Conservation (phyloP, 768 basidiomycete species). For the Leccinum sublutescens region DNA sequence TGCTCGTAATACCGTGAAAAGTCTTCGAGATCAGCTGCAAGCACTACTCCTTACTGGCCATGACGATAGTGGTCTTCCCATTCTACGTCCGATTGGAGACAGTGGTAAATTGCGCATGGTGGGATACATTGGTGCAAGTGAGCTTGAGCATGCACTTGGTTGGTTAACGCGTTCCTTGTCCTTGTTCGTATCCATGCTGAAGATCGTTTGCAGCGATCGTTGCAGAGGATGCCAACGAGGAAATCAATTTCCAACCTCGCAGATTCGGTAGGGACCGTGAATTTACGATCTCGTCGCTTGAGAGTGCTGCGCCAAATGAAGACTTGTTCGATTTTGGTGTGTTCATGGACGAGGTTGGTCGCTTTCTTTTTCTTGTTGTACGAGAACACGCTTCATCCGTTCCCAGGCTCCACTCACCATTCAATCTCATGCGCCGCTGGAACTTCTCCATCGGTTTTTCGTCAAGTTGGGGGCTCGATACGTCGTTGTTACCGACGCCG, state of each 20-base stretch:
- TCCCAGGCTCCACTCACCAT: constrained; percentile 83
- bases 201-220: constrained; percentile 53
- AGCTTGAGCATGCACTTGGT: constrained; percentile 93
- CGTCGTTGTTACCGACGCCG: constrained; percentile 77
- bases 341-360: constrained; percentile 83
- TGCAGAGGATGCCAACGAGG: constrained; percentile 67
- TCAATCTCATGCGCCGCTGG: constrained; percentile 80
- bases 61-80: constrained; percentile 85
- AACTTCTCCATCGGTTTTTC: constrained; percentile 92
- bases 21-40: constrained; percentile 68
- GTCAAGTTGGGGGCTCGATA: constrained; percentile 92
- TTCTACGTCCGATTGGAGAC: constrained; percentile 54
- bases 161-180: constrained; percentile 28
- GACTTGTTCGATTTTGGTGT: constrained; percentile 80
- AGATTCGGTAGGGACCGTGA: constrained; percentile 39
- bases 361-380: background rate
- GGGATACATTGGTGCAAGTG: constrained; percentile 89
- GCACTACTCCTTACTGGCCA: constrained; percentile 55
- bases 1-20: constrained; percentile 71
- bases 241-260: constrained; percentile 60
- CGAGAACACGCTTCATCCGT: background rate
- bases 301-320: constrained; percentile 28
- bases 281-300: constrained; percentile 55
- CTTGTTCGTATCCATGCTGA: background rate
- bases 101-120: constrained; percentile 60